phyloP scores from a whole-genome alignment of 805 yeast genomes.

The Yarrowia keelungensis region DNA sequence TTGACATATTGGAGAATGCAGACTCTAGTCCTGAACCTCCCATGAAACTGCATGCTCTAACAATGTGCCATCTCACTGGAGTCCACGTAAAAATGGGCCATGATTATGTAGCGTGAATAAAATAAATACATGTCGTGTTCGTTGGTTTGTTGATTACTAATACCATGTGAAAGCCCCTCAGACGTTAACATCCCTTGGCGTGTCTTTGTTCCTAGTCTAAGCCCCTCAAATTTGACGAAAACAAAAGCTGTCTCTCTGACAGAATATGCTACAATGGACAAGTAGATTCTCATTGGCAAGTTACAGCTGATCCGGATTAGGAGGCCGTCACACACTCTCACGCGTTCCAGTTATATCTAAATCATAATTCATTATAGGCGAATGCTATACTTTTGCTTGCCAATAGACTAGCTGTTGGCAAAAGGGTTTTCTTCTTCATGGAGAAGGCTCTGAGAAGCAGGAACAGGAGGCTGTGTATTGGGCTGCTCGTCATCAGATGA shows the following conservation, averaged over 20 bases:
- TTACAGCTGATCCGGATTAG: background rate
- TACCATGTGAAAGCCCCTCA: constrained; percentile 14
- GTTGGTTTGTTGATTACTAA: background rate
- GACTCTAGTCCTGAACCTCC: constrained; percentile 21
- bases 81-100: constrained; percentile 1
- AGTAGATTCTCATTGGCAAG: background rate
- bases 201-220: constrained; percentile 13
- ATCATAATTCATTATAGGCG: constrained; percentile 16
- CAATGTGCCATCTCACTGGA: constrained; percentile 21
- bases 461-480: constrained; percentile 40
- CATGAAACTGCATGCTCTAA: constrained; percentile 14
- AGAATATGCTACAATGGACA: background rate
- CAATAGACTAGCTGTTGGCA: constrained; percentile 12
- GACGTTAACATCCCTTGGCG: background rate
- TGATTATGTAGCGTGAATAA: background rate
- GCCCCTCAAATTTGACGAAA: constrained; percentile 3
- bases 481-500: constrained; percentile 50
- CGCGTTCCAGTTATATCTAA: background rate
- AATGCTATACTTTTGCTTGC: constrained; percentile 12
- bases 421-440: constrained; percentile 36
- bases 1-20: background rate
- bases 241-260: background rate
- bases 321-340: background rate
- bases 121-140: background rate
- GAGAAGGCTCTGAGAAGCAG: constrained; percentile 9